A percentile compares a stretch with the other conserved stretches of the same genome.
Evolutionary conservation across 2,329 filamentous ascomycete genomes (phyloP).

Genomic region (Cucurbitaria berberidis): DNA sequence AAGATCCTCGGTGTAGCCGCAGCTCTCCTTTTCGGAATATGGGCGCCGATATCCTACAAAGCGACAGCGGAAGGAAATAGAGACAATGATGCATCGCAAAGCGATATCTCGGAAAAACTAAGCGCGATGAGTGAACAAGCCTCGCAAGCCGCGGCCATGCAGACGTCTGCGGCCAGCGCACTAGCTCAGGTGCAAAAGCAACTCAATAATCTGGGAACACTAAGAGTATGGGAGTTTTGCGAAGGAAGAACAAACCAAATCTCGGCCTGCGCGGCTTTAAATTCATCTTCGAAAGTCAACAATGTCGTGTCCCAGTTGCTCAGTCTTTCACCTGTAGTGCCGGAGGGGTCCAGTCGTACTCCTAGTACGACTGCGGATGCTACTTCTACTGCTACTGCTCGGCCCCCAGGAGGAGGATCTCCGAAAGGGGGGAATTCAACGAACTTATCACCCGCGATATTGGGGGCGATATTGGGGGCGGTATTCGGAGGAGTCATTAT

Average conservation of each 20-base stretch:
- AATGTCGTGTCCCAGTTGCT: neutral
- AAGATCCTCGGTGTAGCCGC: constrained; percentile 11
- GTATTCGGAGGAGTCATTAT: too few relatives aligned
- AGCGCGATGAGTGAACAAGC: neutral
- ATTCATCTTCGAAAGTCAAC: neutral
- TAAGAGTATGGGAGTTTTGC: neutral
- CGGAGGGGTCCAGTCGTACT: too few relatives aligned
- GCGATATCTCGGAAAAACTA: neutral
- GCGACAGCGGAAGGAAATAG: constrained; percentile 3
- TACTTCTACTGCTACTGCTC: too few relatives aligned
- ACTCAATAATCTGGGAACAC: neutral
- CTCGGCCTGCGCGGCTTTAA: neutral
- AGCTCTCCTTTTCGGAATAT: constrained; percentile 15
- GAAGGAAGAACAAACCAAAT: neutral
- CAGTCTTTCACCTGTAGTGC: neutral
- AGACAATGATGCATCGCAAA: constrained; percentile 7
- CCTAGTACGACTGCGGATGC: neutral
- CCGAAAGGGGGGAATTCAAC: too few relatives aligned
- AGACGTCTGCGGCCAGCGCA: neutral
- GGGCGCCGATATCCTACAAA: constrained; percentile 14
- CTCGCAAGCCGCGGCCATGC: neutral
- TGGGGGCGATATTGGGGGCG: too few relatives aligned
- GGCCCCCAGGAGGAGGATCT: too few relatives aligned
- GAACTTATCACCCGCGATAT: too few relatives aligned
- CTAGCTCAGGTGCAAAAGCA: neutral